A percentile compares a stretch with the other conserved stretches of the same genome.
These are phyloP conservation scores for Scenedesmus sp. DNA, from an alignment of 163 green algal species.

Conservation along the genomic window DNA sequence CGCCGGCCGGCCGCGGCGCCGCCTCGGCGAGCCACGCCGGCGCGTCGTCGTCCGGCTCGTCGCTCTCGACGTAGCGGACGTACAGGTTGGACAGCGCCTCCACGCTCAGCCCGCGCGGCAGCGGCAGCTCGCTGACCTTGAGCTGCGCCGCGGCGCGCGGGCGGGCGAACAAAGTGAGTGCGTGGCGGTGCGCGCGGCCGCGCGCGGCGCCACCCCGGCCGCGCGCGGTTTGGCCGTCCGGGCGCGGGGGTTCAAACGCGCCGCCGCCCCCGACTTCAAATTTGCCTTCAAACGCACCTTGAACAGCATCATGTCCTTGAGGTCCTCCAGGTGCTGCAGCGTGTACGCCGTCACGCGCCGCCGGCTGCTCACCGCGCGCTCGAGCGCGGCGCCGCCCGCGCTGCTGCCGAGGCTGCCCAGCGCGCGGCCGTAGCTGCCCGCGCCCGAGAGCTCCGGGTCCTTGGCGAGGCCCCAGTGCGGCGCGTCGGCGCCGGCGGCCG, in stretches of 20 bases:
- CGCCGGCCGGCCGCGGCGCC: neutral
- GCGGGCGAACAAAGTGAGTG: no score
- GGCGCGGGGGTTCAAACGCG: no score
- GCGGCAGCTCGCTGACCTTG: conserved; percentile 30
- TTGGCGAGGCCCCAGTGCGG: neutral
- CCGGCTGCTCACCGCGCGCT: neutral
- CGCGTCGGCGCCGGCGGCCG: neutral
- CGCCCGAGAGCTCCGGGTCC: conserved; percentile 1
- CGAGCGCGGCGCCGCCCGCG: conserved; percentile 18
- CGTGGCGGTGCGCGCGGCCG: no score
- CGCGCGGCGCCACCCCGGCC: no score
- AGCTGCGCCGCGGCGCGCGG: no score
- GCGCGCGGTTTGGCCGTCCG: no score
- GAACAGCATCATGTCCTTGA: conserved; percentile 38
- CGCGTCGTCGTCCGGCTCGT: conserved; percentile 1
- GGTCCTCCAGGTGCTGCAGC: conserved; percentile 33
- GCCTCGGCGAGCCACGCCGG: neutral
- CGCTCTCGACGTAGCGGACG: neutral
- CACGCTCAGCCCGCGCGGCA: conserved; percentile 19
- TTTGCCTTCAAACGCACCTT: no score
- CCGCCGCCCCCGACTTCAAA: no score
- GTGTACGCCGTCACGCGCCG: conserved; percentile 2
- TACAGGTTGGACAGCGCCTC: conserved; percentile 25
- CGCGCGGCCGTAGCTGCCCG: neutral
- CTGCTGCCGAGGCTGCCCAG: neutral